Base-by-base conservation (phyloP, 257 asterid species). In the Knoxia roxburghii region DNA sequence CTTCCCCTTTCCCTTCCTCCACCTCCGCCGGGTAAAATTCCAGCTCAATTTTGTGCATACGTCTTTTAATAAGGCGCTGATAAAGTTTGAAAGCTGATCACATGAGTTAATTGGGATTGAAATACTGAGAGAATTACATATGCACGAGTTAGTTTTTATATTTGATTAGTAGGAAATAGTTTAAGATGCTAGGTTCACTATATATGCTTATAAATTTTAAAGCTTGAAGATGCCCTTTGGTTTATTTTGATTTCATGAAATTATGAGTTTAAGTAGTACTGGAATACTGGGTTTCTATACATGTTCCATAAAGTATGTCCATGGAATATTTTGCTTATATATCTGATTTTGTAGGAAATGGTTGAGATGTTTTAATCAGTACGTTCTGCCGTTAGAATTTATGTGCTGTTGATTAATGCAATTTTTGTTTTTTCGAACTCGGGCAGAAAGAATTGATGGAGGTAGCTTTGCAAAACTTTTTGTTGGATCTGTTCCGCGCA, bases 401-500 rank as follows among this genome's bases (percentile, higher is more conserved):
- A n/a, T 27, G 30, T 17, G 21, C 14, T 27, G n/a, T 63, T 43
- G 15, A 3, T 43, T 9, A 40, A 20, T 67, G 26, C 18, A n/a
- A 8, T 39, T 12, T 13, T 3, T 12, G 14, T 67, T 52, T 26
- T 30, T 23, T 7, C 15, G 14, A 3, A n/a, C n/a, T n/a, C n/a
- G n/a, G n/a, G n/a, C n/a, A 87, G 98, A 91, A 32, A 82, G 74
- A 67, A 41, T 68, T 56, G 90, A 86, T 67, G 91, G 89, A 76
- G 79, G 78, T 64, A 73, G 77, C 69, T 87, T 85, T 73, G 90
- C 90, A 46, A 91, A 91, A 77, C 95, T 91, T 46, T 91, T 91
- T 77, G 92, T 91, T 53, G 98, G 98, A 68, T 91, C 98, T 65
- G 96, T 91, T 67, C 98, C 98, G 6, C 80, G 95, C 84, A 83